These are phyloP conservation scores for Piromyces sp. DNA, from an alignment of 192 early-diverging fungal species.

Conservation along the genomic window DNA sequence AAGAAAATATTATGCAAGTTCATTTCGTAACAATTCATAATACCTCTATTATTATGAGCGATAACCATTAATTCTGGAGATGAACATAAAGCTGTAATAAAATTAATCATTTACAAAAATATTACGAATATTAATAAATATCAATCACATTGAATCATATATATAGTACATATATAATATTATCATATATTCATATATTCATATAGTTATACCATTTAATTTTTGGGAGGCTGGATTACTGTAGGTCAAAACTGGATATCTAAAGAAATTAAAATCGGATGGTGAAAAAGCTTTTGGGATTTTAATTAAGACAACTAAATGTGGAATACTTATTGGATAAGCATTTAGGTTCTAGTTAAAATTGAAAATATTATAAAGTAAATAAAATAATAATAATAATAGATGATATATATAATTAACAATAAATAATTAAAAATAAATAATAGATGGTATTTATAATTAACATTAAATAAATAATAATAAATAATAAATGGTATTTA, in stretches of 20 bases:
- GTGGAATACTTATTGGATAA: constrained; percentile 40
- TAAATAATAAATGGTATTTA: too few relatives aligned
- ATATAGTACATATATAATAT: too few relatives aligned
- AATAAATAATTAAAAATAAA: not conserved
- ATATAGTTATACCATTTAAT: constrained; percentile 12
- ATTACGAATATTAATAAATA: too few relatives aligned
- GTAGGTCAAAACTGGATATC: constrained; percentile 8
- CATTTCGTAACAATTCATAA: constrained; percentile 47
- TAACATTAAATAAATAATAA: too few relatives aligned
- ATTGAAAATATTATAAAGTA: too few relatives aligned
- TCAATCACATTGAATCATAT: too few relatives aligned
- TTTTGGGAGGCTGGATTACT: constrained; percentile 25
- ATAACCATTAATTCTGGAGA: constrained; percentile 41
- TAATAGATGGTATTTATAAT: too few relatives aligned
- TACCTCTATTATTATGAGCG: constrained; percentile 34
- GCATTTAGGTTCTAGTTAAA: constrained; percentile 34
- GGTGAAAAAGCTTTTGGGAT: constrained; percentile 30
- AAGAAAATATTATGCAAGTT: constrained; percentile 39
- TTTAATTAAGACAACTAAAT: constrained; percentile 46
- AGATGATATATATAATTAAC: too few relatives aligned
- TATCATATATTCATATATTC: too few relatives aligned
- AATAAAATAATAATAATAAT: too few relatives aligned
- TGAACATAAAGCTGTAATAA: constrained; percentile 10
- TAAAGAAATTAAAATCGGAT: constrained; percentile 37
- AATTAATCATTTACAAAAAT: too few relatives aligned